These are phyloP conservation scores for Sugiyamaella paludigena DNA, from an alignment of 1,139 yeast species.

Conservation along the genomic window DNA sequence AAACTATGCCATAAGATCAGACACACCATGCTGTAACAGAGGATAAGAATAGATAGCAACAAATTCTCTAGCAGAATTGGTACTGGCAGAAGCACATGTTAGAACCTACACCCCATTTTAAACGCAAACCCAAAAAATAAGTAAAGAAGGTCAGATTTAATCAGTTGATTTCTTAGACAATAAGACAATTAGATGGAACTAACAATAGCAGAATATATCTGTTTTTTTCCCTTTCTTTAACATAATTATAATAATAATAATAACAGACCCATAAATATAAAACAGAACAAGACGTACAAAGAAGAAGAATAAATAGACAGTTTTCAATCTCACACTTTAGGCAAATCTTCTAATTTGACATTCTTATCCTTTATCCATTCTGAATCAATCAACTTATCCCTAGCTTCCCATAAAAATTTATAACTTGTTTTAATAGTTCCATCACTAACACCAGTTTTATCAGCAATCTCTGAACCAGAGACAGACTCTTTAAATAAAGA, in stretches of 20 bases:
- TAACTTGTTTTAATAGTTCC: constrained; percentile 95
- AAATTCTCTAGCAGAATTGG: too few relatives aligned
- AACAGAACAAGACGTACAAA: not conserved
- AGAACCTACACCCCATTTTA: too few relatives aligned
- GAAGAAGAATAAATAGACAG: not conserved
- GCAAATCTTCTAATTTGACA: constrained; percentile 60
- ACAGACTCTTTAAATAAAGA: constrained; percentile 64
- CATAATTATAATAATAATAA: too few relatives aligned
- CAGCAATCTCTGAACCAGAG: constrained; percentile 79
- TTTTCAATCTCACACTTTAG: constrained; percentile 32
- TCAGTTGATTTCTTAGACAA: not conserved
- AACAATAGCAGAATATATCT: too few relatives aligned
- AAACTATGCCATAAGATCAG: too few relatives aligned
- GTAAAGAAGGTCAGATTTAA: constrained; percentile 4
- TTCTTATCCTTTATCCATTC: constrained; percentile 64
- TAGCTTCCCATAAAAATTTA: constrained; percentile 73
- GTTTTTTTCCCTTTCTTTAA: too few relatives aligned
- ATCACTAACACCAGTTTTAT: constrained; percentile 95
- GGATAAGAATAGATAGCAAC: too few relatives aligned
- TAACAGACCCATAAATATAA: not conserved
- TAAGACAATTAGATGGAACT: too few relatives aligned
- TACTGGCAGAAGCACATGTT: too few relatives aligned
- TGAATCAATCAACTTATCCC: constrained; percentile 73
- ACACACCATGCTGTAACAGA: too few relatives aligned
- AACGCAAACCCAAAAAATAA: not conserved